Base-by-base conservation (phyloP, 2,329 filamentous ascomycete genomes). In the Acephala macrosclerotiorum region DNA sequence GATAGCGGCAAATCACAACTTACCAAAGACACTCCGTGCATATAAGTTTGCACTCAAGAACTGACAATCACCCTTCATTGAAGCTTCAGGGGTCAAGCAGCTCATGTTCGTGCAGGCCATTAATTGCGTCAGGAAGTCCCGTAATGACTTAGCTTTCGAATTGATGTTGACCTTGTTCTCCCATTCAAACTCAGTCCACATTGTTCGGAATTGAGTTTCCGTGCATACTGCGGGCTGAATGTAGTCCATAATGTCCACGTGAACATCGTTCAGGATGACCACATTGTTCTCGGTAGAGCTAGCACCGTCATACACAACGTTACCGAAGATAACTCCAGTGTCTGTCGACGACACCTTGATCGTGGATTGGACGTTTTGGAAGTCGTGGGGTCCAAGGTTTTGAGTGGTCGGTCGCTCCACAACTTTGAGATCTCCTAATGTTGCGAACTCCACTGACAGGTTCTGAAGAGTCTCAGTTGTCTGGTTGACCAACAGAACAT, bases 111-210 rank as follows among this genome's bases (percentile, higher is more conserved):
- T 99, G 78, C 92, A 95, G 68, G 94, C 93, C 96, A 98, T 98
- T 67, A 99, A 84, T 78, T 97, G 91, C 73, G 93, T 91, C 70
- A 99, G 82, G 87, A 99, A 99, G 22, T 96, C 93, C 58, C 95
- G 89, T 67, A 99, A 84, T 33, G 88, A 91, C 83, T 95, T 97
- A 72, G 93, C 93, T 85, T 97, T 98, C 70, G 93, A 96, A 81
- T 97, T 97, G 82, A 99, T 98, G 82, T 99, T 99, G 80, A 99
- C 95, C 87, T 99, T 99, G 83, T 99, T 99, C 85, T 99, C 96
- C 96, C 96, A 99, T 79, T 99, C 96, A 72, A 99, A 99, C 78
- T 99, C 96, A 42, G 96, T 99, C 96, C 96, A 99, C 96, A 99
- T 99, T n/a, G 93, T 97, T 66, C 96, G 89, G 89, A 99, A 99